Base-by-base conservation (phyloP, 2,329 filamentous ascomycete genomes). In the Dactylellina parvicollis region DNA sequence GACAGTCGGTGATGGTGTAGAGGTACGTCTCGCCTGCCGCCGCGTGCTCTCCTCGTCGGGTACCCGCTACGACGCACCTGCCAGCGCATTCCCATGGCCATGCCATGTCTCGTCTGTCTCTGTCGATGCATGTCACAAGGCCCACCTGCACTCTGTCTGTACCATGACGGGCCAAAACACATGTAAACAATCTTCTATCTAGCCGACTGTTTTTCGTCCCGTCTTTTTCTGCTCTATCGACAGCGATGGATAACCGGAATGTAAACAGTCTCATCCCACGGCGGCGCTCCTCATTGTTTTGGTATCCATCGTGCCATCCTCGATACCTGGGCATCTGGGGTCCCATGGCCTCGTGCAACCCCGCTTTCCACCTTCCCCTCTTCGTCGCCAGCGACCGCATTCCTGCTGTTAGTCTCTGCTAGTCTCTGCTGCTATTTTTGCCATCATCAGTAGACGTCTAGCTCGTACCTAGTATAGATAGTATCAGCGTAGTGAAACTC, bases 41-140 rank as follows among this genome's bases (percentile, higher is more conserved):
- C 54, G 24, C 28, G 12, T 24, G 18, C 26, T 38, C 47, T 9
- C 9, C 24, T 1, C 30, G 30, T 5, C 46, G 22, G 61, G 49
- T 65, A 56, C 47, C n/a, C 36, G 28, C 34, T 64, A 54, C 46
- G 28, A 55, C 34, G 59, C 44, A 62, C 30, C 59, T 62, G 59
- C 59, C 59, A 62, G 59, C 59, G 24, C 59, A 62, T 62, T 22
- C 59, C 59, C n/a, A n/a, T n/a, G n/a, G n/a, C n/a, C n/a, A n/a
- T n/a, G n/a, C n/a, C n/a, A n/a, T n/a, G n/a, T n/a, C n/a, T n/a
- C n/a, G n/a, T n/a, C n/a, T n/a, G 14, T 54, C 32, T 54, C 22
- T n/a, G 20, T 24, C 24, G n/a, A 18, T 32, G 38, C 38, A 47
- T 47, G 54, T 46, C 22, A 28, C 46, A 16, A 47, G 44, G 16